Conservation (phyloP, 108 stramenopile genomes). For the Epithemia pelagica region DNA sequence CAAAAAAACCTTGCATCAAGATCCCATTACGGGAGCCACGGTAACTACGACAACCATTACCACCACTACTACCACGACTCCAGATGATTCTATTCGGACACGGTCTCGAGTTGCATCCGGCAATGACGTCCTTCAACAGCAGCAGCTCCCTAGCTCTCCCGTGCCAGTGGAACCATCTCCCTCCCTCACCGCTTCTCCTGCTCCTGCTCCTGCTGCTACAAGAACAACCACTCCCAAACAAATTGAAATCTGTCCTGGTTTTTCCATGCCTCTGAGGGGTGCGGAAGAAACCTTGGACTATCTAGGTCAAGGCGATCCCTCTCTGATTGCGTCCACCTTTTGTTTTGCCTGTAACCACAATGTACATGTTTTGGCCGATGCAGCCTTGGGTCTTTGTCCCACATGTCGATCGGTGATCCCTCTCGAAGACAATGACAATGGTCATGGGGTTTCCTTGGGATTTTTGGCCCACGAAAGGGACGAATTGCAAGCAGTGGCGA, state of each 20-base stretch:
- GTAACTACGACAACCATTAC: neutral
- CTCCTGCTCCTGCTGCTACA: neutral
- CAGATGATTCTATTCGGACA: neutral
- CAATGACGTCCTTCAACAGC: neutral
- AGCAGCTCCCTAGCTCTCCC: neutral
- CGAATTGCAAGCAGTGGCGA: neutral
- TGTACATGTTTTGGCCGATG: neutral
- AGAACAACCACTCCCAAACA: neutral
- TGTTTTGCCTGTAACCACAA: neutral
- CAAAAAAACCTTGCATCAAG: neutral
- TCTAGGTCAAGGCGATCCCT: neutral
- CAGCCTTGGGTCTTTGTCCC: neutral
- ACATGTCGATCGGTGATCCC: neutral
- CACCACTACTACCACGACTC: neutral
- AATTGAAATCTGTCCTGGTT: neutral
- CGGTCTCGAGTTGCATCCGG: neutral
- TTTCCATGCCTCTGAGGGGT: neutral
- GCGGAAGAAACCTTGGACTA: neutral
- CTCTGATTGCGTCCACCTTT: neutral
- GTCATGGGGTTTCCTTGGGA: neutral
- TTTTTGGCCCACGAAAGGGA: neutral
- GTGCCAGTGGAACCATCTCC: neutral
- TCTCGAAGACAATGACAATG: neutral
- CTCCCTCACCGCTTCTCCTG: neutral
- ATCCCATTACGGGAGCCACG: neutral